A percentile compares a stretch with the other conserved stretches of the same genome.
phyloP scores from a whole-genome alignment of 352 stramenopile genomes.

The Globisporangium orthogonon region DNA sequence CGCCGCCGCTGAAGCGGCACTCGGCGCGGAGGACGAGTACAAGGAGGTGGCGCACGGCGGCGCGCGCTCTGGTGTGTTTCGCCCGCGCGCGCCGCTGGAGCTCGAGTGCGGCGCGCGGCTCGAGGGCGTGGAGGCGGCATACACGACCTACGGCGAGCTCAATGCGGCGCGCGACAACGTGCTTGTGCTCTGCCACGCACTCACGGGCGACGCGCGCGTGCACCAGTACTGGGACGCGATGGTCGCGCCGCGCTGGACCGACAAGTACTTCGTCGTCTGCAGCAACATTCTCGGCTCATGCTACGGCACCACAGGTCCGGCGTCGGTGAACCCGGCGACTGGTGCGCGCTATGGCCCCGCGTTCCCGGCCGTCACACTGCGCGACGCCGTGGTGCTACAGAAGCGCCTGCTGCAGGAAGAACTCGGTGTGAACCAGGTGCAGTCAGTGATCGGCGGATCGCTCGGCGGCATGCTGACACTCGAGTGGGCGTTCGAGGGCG shows the following conservation, averaged over 20 bases:
- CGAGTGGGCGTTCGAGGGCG: constrained; percentile 91
- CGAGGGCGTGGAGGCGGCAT: constrained; percentile 77
- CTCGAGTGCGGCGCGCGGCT: constrained; percentile 68
- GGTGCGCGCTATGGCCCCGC: constrained; percentile 71
- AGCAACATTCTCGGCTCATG: constrained; percentile 94
- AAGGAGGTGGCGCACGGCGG: constrained; percentile 37
- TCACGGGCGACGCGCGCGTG: constrained; percentile 92
- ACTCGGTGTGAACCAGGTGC: constrained; percentile 72
- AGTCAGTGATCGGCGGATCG: constrained; percentile 92
- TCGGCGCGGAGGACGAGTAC: constrained; percentile 58
- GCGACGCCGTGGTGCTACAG: constrained; percentile 91
- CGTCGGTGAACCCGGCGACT: constrained; percentile 72
- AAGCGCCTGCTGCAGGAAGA: constrained; percentile 85
- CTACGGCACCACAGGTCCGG: constrained; percentile 91
- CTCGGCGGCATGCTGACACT: constrained; percentile 97
- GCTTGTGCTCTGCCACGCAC: constrained; percentile 85
- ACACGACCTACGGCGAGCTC: constrained; percentile 92
- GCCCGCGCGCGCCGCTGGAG: constrained; percentile 28
- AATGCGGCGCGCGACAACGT: constrained; percentile 45
- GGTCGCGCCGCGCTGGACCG: constrained; percentile 92
- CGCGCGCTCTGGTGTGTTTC: constrained; percentile 36
- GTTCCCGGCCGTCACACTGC: constrained; percentile 90
- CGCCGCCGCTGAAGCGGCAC: not conserved
- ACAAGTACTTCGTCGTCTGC: constrained; percentile 96
- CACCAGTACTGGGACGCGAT: constrained; percentile 93